Base-by-base conservation (phyloP, 75 land plant species). In the Cupressus sempervirens region DNA sequence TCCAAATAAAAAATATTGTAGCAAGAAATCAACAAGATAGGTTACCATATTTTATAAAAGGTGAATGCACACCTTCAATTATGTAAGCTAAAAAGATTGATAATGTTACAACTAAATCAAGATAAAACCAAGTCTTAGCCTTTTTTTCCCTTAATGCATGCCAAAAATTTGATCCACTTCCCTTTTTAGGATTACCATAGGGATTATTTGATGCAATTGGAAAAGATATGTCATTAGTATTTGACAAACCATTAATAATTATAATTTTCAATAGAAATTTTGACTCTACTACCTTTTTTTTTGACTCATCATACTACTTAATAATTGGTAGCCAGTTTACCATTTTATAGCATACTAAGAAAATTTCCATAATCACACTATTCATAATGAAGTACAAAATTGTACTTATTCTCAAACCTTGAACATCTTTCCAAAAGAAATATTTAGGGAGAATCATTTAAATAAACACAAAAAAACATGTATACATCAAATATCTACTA, bases 1-100 rank as follows among this genome's bases (percentile, higher is more conserved):
- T n/a, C 85, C 52, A 96, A 85, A 84, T 98, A 95, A 83, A 91
- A 92, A 46, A 93, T 86, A 84, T 98, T 94, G 88, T 98, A 98
- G 54, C 88, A 65, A 13, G 91, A 65, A 48, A 94, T 91, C 15
- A 98, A 92, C n/a, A 96, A 52, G 70, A 98, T 90, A 4, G 95
- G 88, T 79, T 96, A 98, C n/a, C n/a, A n/a, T n/a, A n/a, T n/a
- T n/a, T n/a, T n/a, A n/a, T n/a, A n/a, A n/a, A n/a, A n/a, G n/a
- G n/a, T n/a, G n/a, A n/a, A n/a, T n/a, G n/a, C n/a, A n/a, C n/a
- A n/a, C n/a, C n/a, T n/a, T n/a, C n/a, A n/a, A n/a, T n/a, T n/a
- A n/a, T n/a, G n/a, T n/a, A n/a, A n/a, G n/a, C n/a, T n/a, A n/a
- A n/a, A n/a, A n/a, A n/a, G n/a, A n/a, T n/a, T n/a, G n/a, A n/a